Conservation (phyloP, 2,329 filamentous ascomycete species). For the Cylindrodendrum hubeiense region DNA sequence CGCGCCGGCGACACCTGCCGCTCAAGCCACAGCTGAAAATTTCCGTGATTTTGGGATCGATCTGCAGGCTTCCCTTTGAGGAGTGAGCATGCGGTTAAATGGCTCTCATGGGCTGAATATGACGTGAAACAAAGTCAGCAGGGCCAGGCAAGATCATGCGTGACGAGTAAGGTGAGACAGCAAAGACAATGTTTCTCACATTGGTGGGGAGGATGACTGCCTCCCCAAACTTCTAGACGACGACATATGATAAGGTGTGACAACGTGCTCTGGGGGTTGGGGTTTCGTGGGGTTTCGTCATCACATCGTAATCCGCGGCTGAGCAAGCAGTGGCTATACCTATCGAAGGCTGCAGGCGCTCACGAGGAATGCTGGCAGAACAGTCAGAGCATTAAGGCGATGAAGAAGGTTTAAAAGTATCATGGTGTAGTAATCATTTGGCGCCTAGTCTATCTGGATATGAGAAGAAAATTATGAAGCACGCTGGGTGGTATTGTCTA, state of each 20-base stretch:
- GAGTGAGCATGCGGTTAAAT: no score
- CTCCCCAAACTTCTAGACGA: neutral
- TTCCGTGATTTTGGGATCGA: no score
- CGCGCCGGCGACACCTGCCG: no score
- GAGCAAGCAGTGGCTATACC: neutral
- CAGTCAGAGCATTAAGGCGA: neutral
- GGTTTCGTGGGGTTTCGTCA: neutral
- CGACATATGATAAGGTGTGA: neutral
- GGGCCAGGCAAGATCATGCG: neutral
- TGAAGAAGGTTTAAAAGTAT: neutral
- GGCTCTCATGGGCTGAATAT: neutral
- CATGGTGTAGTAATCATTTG: neutral
- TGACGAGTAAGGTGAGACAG: neutral
- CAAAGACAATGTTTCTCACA: neutral
- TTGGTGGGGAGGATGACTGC: neutral
- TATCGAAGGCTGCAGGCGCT: no score
- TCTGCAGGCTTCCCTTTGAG: neutral
- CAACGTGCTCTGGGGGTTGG: neutral
- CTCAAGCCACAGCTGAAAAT: no score
- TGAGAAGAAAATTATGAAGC: constrained; percentile 13
- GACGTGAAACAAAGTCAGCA: neutral
- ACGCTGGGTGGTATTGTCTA: constrained; percentile 40
- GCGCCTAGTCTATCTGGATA: constrained; percentile 34
- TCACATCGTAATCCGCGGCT: neutral
- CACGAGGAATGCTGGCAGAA: neutral